A percentile compares a stretch with the other conserved stretches of the same genome.
phyloP scores from a whole-genome alignment of 768 basidiomycete genomes.

The Hypsizygus marmoreus region DNA sequence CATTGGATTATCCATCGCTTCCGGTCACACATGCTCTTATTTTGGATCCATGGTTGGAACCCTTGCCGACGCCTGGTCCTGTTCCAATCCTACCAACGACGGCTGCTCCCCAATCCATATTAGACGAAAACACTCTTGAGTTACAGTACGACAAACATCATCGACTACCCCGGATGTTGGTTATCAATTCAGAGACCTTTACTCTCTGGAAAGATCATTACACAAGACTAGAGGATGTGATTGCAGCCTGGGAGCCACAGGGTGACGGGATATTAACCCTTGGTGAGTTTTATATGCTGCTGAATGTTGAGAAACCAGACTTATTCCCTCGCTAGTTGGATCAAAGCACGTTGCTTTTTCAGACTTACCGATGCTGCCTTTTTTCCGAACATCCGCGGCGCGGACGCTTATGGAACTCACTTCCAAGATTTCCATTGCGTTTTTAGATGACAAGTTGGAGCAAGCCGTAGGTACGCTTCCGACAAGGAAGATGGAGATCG shows the following conservation, averaged over 20 bases:
- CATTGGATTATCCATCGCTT: slow-evolving; percentile 41
- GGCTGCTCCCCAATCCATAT: slow-evolving; percentile 7
- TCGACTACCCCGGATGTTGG: slow-evolving; percentile 45
- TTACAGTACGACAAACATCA: slow-evolving; percentile 9
- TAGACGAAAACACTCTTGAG: slow-evolving; percentile 1
- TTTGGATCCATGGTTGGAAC: slow-evolving; percentile 87
- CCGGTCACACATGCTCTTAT: slow-evolving; percentile 61
- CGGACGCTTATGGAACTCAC: slow-evolving; percentile 36
- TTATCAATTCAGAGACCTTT: slow-evolving; percentile 78
- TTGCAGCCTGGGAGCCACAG: slow-evolving; percentile 55
- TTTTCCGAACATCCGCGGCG: slow-evolving; percentile 35
- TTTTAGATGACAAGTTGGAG: slow-evolving; percentile 43
- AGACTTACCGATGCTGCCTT: slow-evolving; percentile 47
- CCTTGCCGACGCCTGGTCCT: slow-evolving; percentile 62
- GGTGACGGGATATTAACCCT: slow-evolving; percentile 48
- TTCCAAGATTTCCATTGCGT: slow-evolving; percentile 39
- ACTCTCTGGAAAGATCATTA: slow-evolving; percentile 83
- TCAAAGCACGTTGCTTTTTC: slow-evolving; percentile 50
- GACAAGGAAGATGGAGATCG: slow-evolving; percentile 38
- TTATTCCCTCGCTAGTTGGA: slow-evolving; percentile 32
- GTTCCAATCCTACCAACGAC: slow-evolving; percentile 24
- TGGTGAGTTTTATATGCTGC: slow-evolving; percentile 30
- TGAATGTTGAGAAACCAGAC: not conserved
- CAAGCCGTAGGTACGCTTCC: slow-evolving; percentile 28
- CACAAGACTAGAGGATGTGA: slow-evolving; percentile 51